phyloP scores from a whole-genome alignment of 2,329 filamentous ascomycete species.

The Nigrospora oryzae region DNA sequence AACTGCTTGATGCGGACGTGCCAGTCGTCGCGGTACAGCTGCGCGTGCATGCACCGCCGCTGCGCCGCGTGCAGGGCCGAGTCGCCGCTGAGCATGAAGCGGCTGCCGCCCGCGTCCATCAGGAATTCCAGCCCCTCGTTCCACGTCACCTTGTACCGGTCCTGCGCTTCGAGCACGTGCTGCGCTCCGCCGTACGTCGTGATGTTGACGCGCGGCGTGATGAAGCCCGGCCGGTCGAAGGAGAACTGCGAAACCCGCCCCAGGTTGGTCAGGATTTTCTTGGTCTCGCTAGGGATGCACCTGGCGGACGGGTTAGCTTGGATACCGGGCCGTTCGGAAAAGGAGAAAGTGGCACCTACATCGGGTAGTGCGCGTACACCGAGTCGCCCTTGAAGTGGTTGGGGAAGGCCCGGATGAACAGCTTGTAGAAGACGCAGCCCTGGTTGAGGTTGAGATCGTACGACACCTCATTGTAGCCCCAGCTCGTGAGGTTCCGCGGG shows the following conservation, averaged over 20 bases:
- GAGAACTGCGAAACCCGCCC: conserved; percentile 61
- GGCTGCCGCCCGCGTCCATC: conserved; percentile 43
- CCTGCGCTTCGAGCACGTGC: conserved; percentile 50
- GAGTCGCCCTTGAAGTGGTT: conserved; percentile 71
- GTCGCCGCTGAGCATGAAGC: conserved; percentile 50
- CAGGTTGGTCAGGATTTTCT: conserved; percentile 59
- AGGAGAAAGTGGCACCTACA: conserved; percentile 25
- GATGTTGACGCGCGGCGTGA: conserved; percentile 44
- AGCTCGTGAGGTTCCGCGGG: conserved; percentile 55
- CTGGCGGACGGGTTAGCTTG: background rate
- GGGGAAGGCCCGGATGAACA: conserved; percentile 72
- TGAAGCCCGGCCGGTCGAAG: conserved; percentile 52
- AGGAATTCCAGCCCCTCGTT: conserved; percentile 54
- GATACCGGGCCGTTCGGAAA: background rate
- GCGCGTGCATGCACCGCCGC: conserved; percentile 43
- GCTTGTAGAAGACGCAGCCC: conserved; percentile 78
- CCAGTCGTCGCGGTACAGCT: conserved; percentile 56
- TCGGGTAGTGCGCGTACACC: conserved; percentile 75
- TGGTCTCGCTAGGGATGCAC: conserved; percentile 59
- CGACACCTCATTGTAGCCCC: conserved; percentile 66
- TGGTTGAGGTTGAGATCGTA: conserved; percentile 69
- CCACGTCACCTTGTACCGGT: conserved; percentile 59
- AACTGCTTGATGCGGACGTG: conserved; percentile 55
- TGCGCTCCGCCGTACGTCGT: conserved; percentile 53
- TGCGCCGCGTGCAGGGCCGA: conserved; percentile 37